phyloP scores from a whole-genome alignment of 352 stramenopile genomes.

The Phytophthora pistaciae region DNA sequence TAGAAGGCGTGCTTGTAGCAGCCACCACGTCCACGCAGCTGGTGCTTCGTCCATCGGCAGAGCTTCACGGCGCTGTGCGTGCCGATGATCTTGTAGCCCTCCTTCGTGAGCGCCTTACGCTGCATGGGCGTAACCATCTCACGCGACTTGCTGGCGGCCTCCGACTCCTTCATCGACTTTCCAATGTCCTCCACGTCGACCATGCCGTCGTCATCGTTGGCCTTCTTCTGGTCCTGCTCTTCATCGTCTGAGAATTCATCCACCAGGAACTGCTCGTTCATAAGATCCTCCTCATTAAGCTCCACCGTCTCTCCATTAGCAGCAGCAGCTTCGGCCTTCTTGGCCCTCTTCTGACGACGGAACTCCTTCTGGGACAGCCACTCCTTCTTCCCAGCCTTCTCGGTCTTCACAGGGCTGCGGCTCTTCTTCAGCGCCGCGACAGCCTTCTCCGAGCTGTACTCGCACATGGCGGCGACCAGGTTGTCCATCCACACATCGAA shows the following conservation, averaged over 20 bases:
- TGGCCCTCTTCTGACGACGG: constrained; percentile 82
- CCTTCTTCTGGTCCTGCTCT: constrained; percentile 42
- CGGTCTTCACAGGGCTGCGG: constrained; percentile 17
- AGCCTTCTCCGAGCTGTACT: constrained; percentile 63
- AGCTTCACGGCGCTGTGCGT: constrained; percentile 98
- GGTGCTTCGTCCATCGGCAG: constrained; percentile 99
- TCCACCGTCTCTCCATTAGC: constrained; percentile 67
- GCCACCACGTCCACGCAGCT: constrained; percentile 95
- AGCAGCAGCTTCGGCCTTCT: constrained; percentile 62
- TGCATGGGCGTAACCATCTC: constrained; percentile 98
- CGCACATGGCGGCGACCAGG: constrained; percentile 79
- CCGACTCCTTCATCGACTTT: constrained; percentile 87
- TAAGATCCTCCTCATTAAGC: constrained; percentile 84
- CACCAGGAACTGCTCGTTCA: constrained; percentile 86
- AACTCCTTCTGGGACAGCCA: constrained; percentile 90
- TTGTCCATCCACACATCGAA: constrained; percentile 88
- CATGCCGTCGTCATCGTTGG: constrained; percentile 57
- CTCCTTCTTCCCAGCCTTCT: constrained; percentile 36
- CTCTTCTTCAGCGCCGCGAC: constrained; percentile 26
- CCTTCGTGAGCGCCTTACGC: constrained; percentile 94
- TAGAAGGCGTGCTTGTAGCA: constrained; percentile 99
- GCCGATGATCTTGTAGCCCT: constrained; percentile 99
- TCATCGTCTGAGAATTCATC: constrained; percentile 80
- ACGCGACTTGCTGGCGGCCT: constrained; percentile 67
- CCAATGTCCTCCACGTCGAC: constrained; percentile 91